A percentile compares a stretch with the other conserved stretches of the same genome.
Conservation (phyloP, 164 flowering plant genomes). For the Tetracentron sinense region DNA sequence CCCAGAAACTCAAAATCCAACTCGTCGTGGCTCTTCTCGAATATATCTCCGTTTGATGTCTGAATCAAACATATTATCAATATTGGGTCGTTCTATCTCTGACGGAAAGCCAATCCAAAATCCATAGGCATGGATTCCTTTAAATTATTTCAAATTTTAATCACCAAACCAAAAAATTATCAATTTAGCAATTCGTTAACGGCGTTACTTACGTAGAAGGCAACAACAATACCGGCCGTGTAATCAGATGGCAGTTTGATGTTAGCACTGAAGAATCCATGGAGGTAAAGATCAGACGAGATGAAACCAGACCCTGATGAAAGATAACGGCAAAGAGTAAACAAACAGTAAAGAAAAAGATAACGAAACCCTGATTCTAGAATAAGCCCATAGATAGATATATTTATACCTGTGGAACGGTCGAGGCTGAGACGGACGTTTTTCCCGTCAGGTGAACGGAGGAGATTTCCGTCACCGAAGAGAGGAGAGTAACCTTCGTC, state of each 20-base stretch:
- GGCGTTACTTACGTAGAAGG: constrained; percentile 86
- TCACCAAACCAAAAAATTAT: no score
- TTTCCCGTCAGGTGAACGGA: constrained; percentile 43
- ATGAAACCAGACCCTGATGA: constrained; percentile 85
- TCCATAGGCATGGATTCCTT: no score
- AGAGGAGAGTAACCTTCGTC: constrained; percentile 58
- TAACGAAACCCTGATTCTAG: not conserved
- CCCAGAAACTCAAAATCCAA: constrained; percentile 91
- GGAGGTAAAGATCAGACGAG: constrained; percentile 55
- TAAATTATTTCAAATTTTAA: no score
- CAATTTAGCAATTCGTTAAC: no score
- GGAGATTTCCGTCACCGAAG: constrained; percentile 63
- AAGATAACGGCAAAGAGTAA: not conserved
- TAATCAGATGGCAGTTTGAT: constrained; percentile 74
- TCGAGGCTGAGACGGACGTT: constrained; percentile 64
- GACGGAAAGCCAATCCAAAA: no score
- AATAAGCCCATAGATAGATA: not conserved
- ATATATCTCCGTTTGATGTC: constrained; percentile 83
- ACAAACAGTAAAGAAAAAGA: not conserved
- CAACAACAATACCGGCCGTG: constrained; percentile 89
- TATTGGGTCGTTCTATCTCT: no score
- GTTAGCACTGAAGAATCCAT: constrained; percentile 86
- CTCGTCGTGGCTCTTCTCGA: constrained; percentile 84
- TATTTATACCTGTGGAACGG: constrained; percentile 48
- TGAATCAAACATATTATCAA: constrained; percentile 17